These are phyloP conservation scores for Penicillium atrosanguineum DNA, from an alignment of 495 filamentous ascomycete species.

Conservation along the genomic window DNA sequence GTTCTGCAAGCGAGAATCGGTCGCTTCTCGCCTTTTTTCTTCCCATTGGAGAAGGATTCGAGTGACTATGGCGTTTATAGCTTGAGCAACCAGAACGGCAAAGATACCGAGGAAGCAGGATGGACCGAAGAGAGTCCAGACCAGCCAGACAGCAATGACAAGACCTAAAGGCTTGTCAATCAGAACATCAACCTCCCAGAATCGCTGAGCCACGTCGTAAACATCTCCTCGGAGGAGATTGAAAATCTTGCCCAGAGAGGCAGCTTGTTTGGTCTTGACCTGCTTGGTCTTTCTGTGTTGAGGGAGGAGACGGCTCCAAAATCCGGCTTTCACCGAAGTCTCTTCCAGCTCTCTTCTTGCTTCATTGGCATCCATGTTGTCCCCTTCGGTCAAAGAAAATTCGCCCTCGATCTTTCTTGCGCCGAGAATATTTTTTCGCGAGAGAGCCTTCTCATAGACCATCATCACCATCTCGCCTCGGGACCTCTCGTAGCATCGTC, in stretches of 20 bases:
- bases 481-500: constrained; percentile 74
- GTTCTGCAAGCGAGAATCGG: constrained; percentile 69
- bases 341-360: constrained; percentile 1
- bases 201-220: constrained; percentile 77
- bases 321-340: not conserved
- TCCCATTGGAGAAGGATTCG: constrained; percentile 61
- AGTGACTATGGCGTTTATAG: constrained; percentile 60
- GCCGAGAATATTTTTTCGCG: constrained; percentile 66
- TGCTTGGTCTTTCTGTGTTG: constrained; percentile 10
- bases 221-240: constrained; percentile 77
- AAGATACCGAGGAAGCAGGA: constrained; percentile 72
- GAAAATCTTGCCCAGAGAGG: constrained; percentile 80
- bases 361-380: not conserved
- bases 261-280: constrained; percentile 50
- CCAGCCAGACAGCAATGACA: constrained; percentile 62
- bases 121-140: constrained; percentile 74
- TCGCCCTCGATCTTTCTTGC: constrained; percentile 23
- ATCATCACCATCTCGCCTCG: constrained; percentile 85
- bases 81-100: constrained; percentile 62
- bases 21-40: constrained; percentile 59
- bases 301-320: constrained; percentile 15
- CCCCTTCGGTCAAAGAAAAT: not conserved
- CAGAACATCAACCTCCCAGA: constrained; percentile 75
- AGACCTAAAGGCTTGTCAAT: constrained; percentile 67
- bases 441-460: constrained; percentile 80